Evolutionary conservation across 345 rosid species (phyloP).

Genomic region (Salix udensis): DNA sequence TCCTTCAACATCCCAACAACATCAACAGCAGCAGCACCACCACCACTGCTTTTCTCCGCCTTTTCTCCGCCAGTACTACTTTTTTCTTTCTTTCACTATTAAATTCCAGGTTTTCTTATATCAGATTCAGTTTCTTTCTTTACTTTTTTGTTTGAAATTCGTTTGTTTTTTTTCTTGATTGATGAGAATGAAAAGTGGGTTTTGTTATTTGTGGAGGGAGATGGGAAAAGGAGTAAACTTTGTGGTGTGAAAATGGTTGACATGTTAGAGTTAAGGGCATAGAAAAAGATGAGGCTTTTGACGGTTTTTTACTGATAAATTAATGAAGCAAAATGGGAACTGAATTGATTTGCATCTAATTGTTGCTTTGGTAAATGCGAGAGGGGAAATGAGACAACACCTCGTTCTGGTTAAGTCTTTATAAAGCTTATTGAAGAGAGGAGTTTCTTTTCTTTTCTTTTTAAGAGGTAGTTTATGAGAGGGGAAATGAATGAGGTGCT

Average conservation of each 20-base stretch:
- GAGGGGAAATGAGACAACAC: not conserved
- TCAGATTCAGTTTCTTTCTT: not conserved
- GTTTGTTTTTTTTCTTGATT: not conserved
- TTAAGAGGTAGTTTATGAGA: not conserved
- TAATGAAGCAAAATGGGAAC: not conserved
- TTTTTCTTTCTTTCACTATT: not conserved
- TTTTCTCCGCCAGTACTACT: constrained; percentile 20
- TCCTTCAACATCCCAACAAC: constrained; percentile 4
- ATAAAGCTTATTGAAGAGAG: not conserved
- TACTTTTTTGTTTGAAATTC: not conserved
- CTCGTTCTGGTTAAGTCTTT: not conserved
- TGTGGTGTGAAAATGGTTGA: not conserved
- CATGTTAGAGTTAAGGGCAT: not conserved
- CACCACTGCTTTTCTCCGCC: not conserved
- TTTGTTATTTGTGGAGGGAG: not conserved
- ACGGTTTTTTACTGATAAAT: not conserved
- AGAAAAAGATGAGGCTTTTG: not conserved
- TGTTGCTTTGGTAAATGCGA: not conserved
- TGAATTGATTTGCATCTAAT: not conserved
- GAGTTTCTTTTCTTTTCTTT: not conserved
- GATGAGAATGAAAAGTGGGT: not conserved
- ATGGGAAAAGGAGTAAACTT: not conserved
- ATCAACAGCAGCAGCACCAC: not conserved
- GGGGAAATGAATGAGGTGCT: not conserved
- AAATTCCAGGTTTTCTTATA: not conserved